Evolutionary conservation across 2,329 filamentous ascomycete species (phyloP).

Genomic region (Leptographium radiaticola): DNA sequence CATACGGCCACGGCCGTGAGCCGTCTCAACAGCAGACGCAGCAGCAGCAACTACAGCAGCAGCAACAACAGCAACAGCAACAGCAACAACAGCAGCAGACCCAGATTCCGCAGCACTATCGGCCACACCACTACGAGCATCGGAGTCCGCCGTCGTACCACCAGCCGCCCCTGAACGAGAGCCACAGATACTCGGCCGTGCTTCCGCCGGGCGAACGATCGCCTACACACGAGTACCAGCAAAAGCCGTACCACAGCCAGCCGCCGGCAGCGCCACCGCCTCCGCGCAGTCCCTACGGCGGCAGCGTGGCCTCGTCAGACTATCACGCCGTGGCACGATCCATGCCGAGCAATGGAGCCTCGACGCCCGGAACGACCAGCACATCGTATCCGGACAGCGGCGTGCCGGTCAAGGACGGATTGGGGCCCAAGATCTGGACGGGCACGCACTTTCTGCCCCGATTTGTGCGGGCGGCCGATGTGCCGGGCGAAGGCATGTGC

Average conservation of each 20-base stretch:
- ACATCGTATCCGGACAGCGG: constrained; percentile 23
- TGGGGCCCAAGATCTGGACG: constrained; percentile 58
- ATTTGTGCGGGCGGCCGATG: constrained; percentile 49
- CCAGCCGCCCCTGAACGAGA: background rate
- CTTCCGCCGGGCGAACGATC: background rate
- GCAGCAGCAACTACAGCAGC: background rate
- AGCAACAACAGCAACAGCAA: background rate
- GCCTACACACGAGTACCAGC: background rate
- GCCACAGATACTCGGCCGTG: background rate
- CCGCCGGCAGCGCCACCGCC: background rate
- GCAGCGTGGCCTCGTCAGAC: background rate
- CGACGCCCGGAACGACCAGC: background rate
- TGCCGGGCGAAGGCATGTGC: constrained; percentile 68
- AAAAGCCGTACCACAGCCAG: background rate
- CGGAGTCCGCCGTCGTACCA: background rate
- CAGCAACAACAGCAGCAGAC: background rate
- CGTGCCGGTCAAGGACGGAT: constrained; percentile 40
- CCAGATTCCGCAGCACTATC: background rate
- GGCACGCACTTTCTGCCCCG: constrained; percentile 54
- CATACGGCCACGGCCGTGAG: too few relatives aligned
- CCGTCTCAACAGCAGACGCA: too few relatives aligned
- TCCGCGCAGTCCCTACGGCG: background rate
- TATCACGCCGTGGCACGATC: background rate
- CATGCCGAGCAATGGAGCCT: background rate
- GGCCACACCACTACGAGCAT: background rate